Conservation (phyloP, 2,329 filamentous ascomycete species). For the Colletotrichum siamense region DNA sequence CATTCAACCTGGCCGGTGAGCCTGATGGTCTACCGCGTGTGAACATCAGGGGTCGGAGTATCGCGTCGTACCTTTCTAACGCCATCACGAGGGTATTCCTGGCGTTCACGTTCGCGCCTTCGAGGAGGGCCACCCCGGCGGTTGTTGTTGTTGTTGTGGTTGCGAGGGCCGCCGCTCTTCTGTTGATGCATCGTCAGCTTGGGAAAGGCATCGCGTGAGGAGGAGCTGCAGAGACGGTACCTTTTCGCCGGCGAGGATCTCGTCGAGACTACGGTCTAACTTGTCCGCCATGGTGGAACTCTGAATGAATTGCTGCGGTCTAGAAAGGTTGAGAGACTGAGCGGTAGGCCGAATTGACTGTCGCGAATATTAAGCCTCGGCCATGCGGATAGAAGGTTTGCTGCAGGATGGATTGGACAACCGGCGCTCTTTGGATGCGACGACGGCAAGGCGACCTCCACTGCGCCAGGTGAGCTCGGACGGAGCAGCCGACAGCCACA, state of each 20-base stretch:
- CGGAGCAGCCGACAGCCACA: background rate
- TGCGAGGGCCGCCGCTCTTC: conserved; percentile 38
- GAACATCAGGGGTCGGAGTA: background rate
- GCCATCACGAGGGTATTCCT: conserved; percentile 76
- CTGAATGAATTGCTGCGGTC: background rate
- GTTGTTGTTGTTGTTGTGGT: conserved; percentile 26
- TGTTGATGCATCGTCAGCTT: conserved; percentile 7
- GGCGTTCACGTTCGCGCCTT: conserved; percentile 37
- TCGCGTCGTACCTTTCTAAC: conserved; percentile 78
- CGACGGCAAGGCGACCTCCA: background rate
- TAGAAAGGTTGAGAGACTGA: background rate
- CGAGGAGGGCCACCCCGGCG: conserved; percentile 25
- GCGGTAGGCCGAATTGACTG: background rate
- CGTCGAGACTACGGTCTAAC: conserved; percentile 62
- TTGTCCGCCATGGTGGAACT: conserved; percentile 38
- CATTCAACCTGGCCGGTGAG: conserved; percentile 20
- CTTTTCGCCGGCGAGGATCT: conserved; percentile 57
- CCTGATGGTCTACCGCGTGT: background rate
- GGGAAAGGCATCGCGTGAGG: conserved; percentile 2
- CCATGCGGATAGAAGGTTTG: background rate
- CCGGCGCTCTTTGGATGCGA: background rate
- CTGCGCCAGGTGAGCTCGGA: background rate
- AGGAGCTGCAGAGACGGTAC: conserved; percentile 37
- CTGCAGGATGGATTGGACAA: background rate
- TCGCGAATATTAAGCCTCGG: background rate